Evolutionary conservation across 2,329 filamentous ascomycete genomes (phyloP), one percentile per base, ranked within the genome.

Genomic region (Colletotrichum shisoi): DNA sequence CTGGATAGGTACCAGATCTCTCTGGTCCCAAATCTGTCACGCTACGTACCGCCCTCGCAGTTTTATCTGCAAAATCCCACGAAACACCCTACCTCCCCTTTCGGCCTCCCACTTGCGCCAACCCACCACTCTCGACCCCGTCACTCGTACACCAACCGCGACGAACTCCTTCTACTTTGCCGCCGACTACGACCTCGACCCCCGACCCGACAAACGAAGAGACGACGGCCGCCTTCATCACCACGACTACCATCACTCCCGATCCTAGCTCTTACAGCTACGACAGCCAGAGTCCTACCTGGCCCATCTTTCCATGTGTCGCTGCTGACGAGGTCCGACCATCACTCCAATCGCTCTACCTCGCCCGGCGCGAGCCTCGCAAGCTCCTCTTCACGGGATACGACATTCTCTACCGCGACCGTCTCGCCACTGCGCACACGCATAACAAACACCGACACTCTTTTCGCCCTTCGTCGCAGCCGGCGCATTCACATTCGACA

Each of bases 331-430:
- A 67, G 49, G 51, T 42, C 45, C 64, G 54, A 63, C 53, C 11
- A 59, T 15, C 42, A 49, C 51, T 44, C 44, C 48, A 68, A 21
- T 66, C 49, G 44, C 49, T 67, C 57, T 39, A 34, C 19, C 62
- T 72, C 71, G 71, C 71, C 71, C 69, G 71, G 71, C 71, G 71
- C 71, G 71, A 72, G 70, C 67, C 66, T 69, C 56, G 52, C 66
- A 67, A 66, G 53, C 57, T 62, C 39, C 63, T 61, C 48, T 57
- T 34, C 31, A 59, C 68, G 56, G 56, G 63, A 56, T 44, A 63
- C 58, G 40, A 64, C 51, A 57, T 63, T 58, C 67, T 57, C 66
- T 59, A 49, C n/a, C 31, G 27, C 65, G 45, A 67, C 31, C 42
- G 21, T 31, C 31, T 62, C 45, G 51, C 57, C 42, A 51, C 64